phyloP scores from a whole-genome alignment of 805 yeast species.

The Ogataea trehaloabstinens region DNA sequence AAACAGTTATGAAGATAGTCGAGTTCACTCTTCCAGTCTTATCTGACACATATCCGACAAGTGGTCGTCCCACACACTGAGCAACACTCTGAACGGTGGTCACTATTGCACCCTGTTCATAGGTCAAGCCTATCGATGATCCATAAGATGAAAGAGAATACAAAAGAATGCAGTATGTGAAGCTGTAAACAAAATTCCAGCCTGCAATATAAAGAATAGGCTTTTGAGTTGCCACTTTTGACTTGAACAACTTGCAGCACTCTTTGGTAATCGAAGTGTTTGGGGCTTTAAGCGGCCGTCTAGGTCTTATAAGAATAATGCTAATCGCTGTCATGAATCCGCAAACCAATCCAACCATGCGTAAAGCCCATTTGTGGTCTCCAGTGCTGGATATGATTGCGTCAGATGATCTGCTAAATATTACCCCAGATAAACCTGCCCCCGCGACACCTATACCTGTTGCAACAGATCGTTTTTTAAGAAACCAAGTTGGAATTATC shows the following conservation, averaged over 20 bases:
- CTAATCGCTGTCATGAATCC: constrained; percentile 21
- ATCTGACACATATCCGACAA: constrained; percentile 46
- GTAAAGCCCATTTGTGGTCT: constrained; percentile 45
- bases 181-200: constrained; percentile 26
- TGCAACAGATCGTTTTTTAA: constrained; percentile 42
- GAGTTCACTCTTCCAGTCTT: constrained; percentile 46
- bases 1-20: constrained; percentile 35
- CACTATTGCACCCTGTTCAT: constrained; percentile 43
- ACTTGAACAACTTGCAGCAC: constrained; percentile 11
- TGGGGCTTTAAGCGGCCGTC: constrained; percentile 21
- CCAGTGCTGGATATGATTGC: constrained; percentile 41
- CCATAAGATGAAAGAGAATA: constrained; percentile 51
- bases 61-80: constrained; percentile 51
- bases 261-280: constrained; percentile 21
- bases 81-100: constrained; percentile 47
- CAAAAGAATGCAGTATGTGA: constrained; percentile 36
- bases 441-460: constrained; percentile 50
- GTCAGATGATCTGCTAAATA: constrained; percentile 42
- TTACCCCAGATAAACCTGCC: constrained; percentile 52
- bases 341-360: constrained; percentile 38
- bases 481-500: constrained; percentile 50
- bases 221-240: constrained; percentile 12
- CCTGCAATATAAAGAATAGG: constrained; percentile 26
- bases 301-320: constrained; percentile 21
- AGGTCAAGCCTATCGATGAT: constrained; percentile 45